Conservation (phyloP, 345 rosid genomes). For the Linum lewisii region DNA sequence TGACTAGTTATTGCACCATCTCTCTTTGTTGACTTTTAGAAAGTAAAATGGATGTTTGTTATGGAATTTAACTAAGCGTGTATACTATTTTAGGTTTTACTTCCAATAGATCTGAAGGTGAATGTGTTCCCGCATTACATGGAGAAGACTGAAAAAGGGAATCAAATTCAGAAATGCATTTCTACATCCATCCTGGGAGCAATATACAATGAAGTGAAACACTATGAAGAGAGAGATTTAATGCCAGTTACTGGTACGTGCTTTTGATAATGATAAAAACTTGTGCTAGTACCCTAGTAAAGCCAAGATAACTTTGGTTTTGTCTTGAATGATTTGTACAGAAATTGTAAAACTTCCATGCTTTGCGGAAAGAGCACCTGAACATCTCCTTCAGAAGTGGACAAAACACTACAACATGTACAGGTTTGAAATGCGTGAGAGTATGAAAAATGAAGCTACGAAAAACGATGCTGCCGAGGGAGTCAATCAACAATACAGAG, state of each 20-base stretch:
- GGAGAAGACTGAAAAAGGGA: conserved; percentile 23
- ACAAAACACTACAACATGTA: conserved; percentile 22
- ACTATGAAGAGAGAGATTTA: conserved; percentile 17
- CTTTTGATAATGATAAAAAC: too few relatives aligned
- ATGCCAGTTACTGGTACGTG: conserved; percentile 31
- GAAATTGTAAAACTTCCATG: conserved; percentile 45
- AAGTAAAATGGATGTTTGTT: too few relatives aligned
- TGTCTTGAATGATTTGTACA: conserved; percentile 6
- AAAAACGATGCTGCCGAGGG: conserved; percentile 20
- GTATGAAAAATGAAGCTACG: conserved; percentile 7
- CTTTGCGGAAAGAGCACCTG: conserved; percentile 24
- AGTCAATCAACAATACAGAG: conserved; percentile 34
- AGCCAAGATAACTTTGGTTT: not conserved
- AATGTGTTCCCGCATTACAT: conserved; percentile 48
- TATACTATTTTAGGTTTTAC: conserved; percentile 26
- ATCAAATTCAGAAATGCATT: conserved; percentile 12
- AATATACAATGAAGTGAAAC: conserved; percentile 40
- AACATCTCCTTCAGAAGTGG: conserved; percentile 25
- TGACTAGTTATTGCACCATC: too few relatives aligned
- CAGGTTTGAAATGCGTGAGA: conserved; percentile 38
- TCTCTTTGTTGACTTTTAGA: too few relatives aligned
- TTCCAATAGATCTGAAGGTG: conserved; percentile 38
- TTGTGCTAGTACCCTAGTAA: not conserved
- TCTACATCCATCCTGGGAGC: conserved; percentile 59
- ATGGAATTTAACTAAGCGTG: not conserved